phyloP scores from a whole-genome alignment of 192 early-diverging fungal species.

The Paraglomus occultum region DNA sequence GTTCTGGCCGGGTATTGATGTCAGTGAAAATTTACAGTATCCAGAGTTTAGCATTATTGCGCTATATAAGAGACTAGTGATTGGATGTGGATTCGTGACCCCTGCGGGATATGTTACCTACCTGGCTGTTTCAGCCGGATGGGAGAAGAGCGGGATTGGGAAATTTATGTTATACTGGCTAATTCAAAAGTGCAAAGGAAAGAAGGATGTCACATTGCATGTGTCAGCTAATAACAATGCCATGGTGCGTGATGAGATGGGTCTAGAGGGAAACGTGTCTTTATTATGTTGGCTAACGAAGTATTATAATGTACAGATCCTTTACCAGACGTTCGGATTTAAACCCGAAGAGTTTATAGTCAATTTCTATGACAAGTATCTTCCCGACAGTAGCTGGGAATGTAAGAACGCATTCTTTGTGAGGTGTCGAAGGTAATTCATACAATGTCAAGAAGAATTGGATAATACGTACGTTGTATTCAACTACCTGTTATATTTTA shows the following conservation, averaged over 20 bases:
- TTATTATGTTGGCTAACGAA: background rate
- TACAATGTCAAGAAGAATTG: background rate
- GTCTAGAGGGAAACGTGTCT: background rate
- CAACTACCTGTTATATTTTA: no score
- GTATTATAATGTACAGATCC: constrained; percentile 46
- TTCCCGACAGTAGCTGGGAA: constrained; percentile 65
- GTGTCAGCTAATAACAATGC: constrained; percentile 91
- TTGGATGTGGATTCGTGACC: constrained; percentile 92
- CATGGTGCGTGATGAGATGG: constrained; percentile 57
- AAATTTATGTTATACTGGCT: constrained; percentile 54
- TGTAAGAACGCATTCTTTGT: constrained; percentile 91
- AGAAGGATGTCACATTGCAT: constrained; percentile 88
- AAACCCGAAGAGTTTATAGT: constrained; percentile 92
- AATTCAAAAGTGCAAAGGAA: constrained; percentile 51
- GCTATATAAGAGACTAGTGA: constrained; percentile 71
- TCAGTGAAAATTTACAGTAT: constrained; percentile 75
- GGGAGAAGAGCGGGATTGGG: constrained; percentile 83
- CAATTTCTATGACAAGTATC: constrained; percentile 88
- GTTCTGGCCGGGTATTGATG: constrained; percentile 91
- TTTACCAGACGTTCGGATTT: constrained; percentile 92
- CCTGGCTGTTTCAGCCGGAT: constrained; percentile 79
- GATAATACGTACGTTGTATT: background rate
- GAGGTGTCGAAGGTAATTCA: constrained; percentile 64
- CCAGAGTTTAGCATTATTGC: constrained; percentile 87
- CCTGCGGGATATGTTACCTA: constrained; percentile 91